These are phyloP conservation scores for Gypsophila paniculata DNA, from an alignment of 179 eudicot genomes.

Conservation along the genomic window DNA sequence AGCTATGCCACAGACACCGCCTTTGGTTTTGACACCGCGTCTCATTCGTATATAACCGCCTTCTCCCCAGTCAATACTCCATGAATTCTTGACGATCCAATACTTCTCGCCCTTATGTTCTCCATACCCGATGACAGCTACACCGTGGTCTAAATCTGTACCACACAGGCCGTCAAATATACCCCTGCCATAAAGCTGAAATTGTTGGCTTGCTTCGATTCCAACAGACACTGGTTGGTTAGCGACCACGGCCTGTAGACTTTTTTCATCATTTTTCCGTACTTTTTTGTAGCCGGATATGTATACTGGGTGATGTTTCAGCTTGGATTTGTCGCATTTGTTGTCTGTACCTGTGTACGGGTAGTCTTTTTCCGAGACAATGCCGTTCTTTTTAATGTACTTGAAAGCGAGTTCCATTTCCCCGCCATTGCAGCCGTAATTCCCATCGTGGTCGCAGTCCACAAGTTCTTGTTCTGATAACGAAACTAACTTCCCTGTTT, in stretches of 20 bases:
- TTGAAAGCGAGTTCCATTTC: conserved; percentile 37
- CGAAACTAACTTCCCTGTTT: conserved; percentile 17
- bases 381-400: conserved; percentile 31
- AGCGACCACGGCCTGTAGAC: conserved; percentile 41
- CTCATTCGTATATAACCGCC: conserved; percentile 40
- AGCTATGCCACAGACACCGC: conserved; percentile 49
- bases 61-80: conserved; percentile 51
- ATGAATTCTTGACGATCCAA: conserved; percentile 51
- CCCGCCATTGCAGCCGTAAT: conserved; percentile 45
- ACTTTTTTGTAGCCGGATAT: conserved; percentile 34
- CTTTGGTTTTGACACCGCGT: conserved; percentile 23
- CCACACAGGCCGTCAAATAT: conserved; percentile 42
- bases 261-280: conserved; percentile 27
- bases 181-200: conserved; percentile 42
- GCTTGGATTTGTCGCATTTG: conserved; percentile 19
- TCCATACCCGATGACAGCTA: conserved; percentile 50
- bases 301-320: conserved; percentile 7
- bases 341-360: conserved; percentile 39
- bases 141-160: conserved; percentile 38
- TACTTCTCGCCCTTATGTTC: conserved; percentile 24
- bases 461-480: conserved; percentile 26
- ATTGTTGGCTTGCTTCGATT: conserved; percentile 39
- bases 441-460: conserved; percentile 12
- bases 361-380: conserved; percentile 35
- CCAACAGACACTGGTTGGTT: conserved; percentile 57